phyloP scores from a whole-genome alignment of 495 filamentous ascomycete species.

The Aspergillus sclerotioniger region DNA sequence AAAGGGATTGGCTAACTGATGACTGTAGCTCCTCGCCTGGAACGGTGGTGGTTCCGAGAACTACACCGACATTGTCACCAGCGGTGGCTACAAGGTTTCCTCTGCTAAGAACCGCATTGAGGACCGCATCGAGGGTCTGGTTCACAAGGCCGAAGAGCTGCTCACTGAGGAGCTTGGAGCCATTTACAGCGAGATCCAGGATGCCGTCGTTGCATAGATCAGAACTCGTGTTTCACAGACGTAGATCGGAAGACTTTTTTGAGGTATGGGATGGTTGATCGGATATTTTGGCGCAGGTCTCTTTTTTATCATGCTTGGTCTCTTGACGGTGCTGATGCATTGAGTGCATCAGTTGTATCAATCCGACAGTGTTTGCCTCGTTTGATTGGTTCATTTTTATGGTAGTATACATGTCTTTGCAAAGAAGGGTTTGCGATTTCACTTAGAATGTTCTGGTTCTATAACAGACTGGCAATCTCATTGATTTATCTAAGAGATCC shows the following conservation, averaged over 20 bases:
- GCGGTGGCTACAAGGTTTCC: slow-evolving; percentile 48
- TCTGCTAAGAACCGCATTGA: slow-evolving; percentile 31
- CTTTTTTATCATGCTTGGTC: slow-evolving; percentile 19
- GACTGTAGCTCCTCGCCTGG: slow-evolving; percentile 79
- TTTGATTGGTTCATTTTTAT: slow-evolving; percentile 21
- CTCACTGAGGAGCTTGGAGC: slow-evolving; percentile 39
- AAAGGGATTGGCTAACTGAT: slow-evolving; percentile 41
- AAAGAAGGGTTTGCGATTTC: slow-evolving; percentile 23
- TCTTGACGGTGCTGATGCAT: slow-evolving; percentile 18
- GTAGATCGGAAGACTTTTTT: slow-evolving; percentile 5
- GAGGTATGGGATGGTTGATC: slow-evolving; percentile 11
- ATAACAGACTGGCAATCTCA: slow-evolving; percentile 11
- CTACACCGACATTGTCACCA: slow-evolving; percentile 79
- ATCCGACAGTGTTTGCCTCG: slow-evolving; percentile 17
- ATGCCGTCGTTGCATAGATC: slow-evolving; percentile 39
- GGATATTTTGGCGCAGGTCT: slow-evolving; percentile 35
- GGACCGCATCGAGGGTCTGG: slow-evolving; percentile 31
- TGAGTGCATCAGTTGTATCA: slow-evolving; percentile 18
- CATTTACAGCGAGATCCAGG: slow-evolving; percentile 49
- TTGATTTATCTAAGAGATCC: background rate
- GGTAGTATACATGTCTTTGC: slow-evolving; percentile 31
- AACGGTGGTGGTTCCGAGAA: slow-evolving; percentile 95
- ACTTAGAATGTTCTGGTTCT: slow-evolving; percentile 28
- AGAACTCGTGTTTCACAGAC: slow-evolving; percentile 17
- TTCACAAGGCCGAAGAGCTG: slow-evolving; percentile 39